Evolutionary conservation across 139 green algal genomes (phyloP), one percentile per base, ranked within the genome.

Genomic region (Chlamydomonas sp.): DNA sequence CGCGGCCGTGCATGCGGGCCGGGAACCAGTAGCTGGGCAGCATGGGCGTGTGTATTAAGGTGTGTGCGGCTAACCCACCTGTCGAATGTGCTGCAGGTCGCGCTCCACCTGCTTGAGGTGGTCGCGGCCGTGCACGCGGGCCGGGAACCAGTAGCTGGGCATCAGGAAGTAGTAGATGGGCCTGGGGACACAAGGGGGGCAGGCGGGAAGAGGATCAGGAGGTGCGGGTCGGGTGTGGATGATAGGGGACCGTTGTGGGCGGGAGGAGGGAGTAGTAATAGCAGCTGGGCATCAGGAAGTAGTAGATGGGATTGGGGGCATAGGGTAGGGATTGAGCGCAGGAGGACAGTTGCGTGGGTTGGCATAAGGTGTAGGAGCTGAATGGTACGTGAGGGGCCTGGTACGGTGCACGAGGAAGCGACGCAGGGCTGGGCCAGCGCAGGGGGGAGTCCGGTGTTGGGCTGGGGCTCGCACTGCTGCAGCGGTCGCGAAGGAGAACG

Each of bases 1-100:
- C 64, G 18, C 86, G 74, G 1, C 75, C 74, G 17, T 2, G 1
- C 7, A 17, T 58, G 2, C 6, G 79, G 73, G 57, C 58, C 0
- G 88, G 88, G 71, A 89, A 68, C 95, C 96, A 98, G 92, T 97
- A 98, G 75, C 64, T 88, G 63, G 93, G 93, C 57, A 83, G 73
- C 16, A 96, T n/a, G 66, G 69, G 18, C 60, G 49, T n/a, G n/a
- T n/a, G n/a, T n/a, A n/a, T n/a, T n/a, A n/a, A n/a, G n/a, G 14
- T 63, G 18, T 2, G 31, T n/a, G 69, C 82, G 82, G 71, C 60
- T 16, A 60, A 64, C n/a, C n/a, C n/a, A n/a, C n/a, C n/a, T n/a
- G n/a, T n/a, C n/a, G n/a, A n/a, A n/a, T 71, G 66, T 63, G 72
- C 63, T 63, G 14, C 78, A 77, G 18, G 5, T 12, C 3, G 6